Evolutionary conservation across 495 filamentous ascomycete genomes (phyloP), one percentile per base, ranked within the genome.

Genomic region (Aspergillus ellipticus): DNA sequence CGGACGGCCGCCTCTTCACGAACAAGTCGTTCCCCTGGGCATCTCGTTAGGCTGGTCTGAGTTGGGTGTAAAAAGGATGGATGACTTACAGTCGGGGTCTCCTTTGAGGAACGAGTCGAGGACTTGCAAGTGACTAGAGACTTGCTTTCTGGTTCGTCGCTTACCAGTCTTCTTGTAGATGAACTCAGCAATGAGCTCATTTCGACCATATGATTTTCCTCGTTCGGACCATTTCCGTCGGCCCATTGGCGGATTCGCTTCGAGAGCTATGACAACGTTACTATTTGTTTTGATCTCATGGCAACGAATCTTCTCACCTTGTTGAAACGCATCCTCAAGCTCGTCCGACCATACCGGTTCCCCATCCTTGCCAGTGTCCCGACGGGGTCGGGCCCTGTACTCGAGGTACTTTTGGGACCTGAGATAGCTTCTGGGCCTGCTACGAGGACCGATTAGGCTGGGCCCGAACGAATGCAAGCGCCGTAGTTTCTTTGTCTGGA

Each of bases 121-220:
- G n/a, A 97, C 93, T 74, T 98, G 94, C 55, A 97, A 89, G 69
- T 98, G 94, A 61, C 92, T 97, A 0, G 93, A 97, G 8, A 98
- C 89, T 68, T 96, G 89, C 70, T 98, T 98, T 51, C 94, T 78
- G 37, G 68, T 77, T 54, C 91, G 82, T 29, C 66, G 63, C 61
- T 81, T 85, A 33, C 85, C 87, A 42, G 88, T 90, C 53, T 76
- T 73, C 54, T 82, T 81, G 60, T 80, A 84, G 46, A 98, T 88
- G 61, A 88, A 92, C 60, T 91, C 84, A 35, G 85, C 82, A 64
- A 98, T 94, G 50, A 96, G 78, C 77, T 96, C 92, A 66, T 98
- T 98, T 15, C 94, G 85, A 15, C 94, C 95, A 57, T 86, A 85
- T 15, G 81, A 85, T 66, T 88, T 86, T 15, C 84, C 85, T 55